Conservation (phyloP, 192 early-diverging fungal species). For the Neocallimastix lanati region DNA sequence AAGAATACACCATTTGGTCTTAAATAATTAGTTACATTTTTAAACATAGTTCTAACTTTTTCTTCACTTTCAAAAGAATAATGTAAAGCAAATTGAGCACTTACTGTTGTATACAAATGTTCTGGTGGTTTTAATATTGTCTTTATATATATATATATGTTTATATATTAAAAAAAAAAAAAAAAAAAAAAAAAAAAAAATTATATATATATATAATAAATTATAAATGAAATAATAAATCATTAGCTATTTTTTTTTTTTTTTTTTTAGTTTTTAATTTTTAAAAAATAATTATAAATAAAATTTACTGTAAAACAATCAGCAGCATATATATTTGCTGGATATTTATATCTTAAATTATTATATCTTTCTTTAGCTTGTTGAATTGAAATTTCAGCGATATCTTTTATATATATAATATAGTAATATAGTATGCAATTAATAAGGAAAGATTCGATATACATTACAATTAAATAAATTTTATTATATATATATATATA, state of each 20-base stretch:
- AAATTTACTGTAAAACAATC: slow-evolving; percentile 65
- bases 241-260: no score
- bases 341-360: slow-evolving; percentile 30
- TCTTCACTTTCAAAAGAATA: slow-evolving; percentile 80
- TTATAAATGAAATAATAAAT: no score
- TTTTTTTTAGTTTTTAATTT: no score
- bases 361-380: slow-evolving; percentile 59
- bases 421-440: no score
- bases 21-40: slow-evolving; percentile 55
- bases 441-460: no score
- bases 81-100: slow-evolving; percentile 90
- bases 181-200: no score
- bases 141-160: slow-evolving; percentile 12
- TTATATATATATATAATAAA: no score
- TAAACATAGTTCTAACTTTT: slow-evolving; percentile 61
- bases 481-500: no score
- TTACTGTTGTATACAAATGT: slow-evolving; percentile 61
- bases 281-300: no score
- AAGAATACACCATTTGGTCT: slow-evolving; percentile 62
- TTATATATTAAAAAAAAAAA: no score
- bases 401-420: slow-evolving; percentile 49
- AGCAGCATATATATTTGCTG: slow-evolving; percentile 57
- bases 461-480: no score
- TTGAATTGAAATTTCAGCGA: slow-evolving; percentile 65
- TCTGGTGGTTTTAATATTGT: slow-evolving; percentile 25